Conservation (phyloP, 2,329 filamentous ascomycete species). For the Cladophialophora bantiana region DNA sequence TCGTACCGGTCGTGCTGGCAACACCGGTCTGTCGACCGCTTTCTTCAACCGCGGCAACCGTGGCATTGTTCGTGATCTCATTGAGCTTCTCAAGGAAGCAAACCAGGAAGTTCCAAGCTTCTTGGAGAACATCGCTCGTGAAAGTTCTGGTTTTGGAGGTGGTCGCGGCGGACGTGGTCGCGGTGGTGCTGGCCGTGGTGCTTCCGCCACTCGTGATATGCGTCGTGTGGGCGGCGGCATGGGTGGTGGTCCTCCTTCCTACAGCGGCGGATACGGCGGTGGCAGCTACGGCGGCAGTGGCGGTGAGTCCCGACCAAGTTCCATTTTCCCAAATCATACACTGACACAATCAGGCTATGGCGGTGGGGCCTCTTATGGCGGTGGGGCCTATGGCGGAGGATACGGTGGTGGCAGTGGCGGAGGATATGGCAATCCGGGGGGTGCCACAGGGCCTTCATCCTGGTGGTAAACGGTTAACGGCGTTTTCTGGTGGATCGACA, state of each 20-base stretch:
- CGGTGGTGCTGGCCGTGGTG: constrained; percentile 72
- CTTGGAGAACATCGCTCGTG: constrained; percentile 95
- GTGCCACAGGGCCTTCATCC: constrained; percentile 58
- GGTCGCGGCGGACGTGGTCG: constrained; percentile 70
- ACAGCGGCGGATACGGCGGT: constrained; percentile 43
- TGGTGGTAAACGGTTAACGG: constrained; percentile 59
- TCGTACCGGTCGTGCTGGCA: constrained; percentile 99
- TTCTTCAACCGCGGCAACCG: constrained; percentile 99
- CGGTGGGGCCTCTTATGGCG: constrained; percentile 31
- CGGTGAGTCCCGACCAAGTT: constrained; percentile 35
- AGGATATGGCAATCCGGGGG: constrained; percentile 57
- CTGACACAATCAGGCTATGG: constrained; percentile 35
- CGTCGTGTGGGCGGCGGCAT: constrained; percentile 68
- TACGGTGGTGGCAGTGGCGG: constrained; percentile 49
- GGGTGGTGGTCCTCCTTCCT: constrained; percentile 47
- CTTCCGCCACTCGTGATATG: constrained; percentile 80
- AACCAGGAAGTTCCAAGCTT: constrained; percentile 96
- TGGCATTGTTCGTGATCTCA: constrained; percentile 92
- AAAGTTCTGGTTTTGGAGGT: constrained; percentile 82
- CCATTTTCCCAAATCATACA: constrained; percentile 10
- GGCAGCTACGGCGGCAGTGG: constrained; percentile 41
- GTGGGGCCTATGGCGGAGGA: constrained; percentile 43
- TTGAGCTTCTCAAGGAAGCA: constrained; percentile 98
- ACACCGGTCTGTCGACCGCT: constrained; percentile 96
- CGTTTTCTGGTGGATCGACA: constrained; percentile 46